Evolutionary conservation across 2,329 filamentous ascomycete genomes (phyloP).

Genomic region (Alternaria sp.): DNA sequence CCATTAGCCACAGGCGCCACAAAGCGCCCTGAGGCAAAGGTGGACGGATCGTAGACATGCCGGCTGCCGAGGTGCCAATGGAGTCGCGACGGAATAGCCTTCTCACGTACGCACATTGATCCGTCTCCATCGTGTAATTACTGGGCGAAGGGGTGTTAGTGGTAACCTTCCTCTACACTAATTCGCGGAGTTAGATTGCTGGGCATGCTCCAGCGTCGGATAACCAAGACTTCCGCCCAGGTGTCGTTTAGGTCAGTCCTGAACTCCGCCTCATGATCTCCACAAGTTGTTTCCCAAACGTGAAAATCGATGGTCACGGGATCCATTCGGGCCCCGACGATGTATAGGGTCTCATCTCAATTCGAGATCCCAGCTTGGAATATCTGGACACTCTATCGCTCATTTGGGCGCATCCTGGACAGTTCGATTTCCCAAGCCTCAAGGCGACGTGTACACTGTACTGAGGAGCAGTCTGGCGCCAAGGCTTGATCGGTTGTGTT

Average conservation of each 20-base stretch:
- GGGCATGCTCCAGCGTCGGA: constrained; percentile 9
- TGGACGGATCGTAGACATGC: constrained; percentile 4
- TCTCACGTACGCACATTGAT: neutral
- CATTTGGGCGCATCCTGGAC: constrained; percentile 1
- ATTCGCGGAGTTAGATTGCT: constrained; percentile 14
- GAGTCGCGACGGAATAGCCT: neutral
- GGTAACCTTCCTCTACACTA: neutral
- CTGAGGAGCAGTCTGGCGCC: constrained; percentile 10
- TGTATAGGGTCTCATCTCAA: neutral
- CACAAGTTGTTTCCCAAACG: constrained; percentile 6
- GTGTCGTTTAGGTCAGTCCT: constrained; percentile 10
- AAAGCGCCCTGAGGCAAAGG: neutral
- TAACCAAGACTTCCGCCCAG: constrained; percentile 5
- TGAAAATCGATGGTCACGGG: constrained; percentile 9
- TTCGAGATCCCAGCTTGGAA: constrained; percentile 4
- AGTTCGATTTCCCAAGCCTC: constrained; percentile 20
- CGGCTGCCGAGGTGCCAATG: constrained; percentile 5
- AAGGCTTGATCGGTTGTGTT: constrained; percentile 12
- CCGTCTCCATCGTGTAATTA: neutral
- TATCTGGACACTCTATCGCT: neutral
- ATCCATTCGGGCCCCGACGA: neutral
- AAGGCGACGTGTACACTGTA: constrained; percentile 20
- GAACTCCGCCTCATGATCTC: constrained; percentile 26
- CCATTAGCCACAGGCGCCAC: constrained; percentile 7
- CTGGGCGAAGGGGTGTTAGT: neutral